Percentiles rank a stretch among this genome's conserved stretches.
Conservation (phyloP, 2,329 filamentous ascomycete genomes). For the Spiromastix sp. region DNA sequence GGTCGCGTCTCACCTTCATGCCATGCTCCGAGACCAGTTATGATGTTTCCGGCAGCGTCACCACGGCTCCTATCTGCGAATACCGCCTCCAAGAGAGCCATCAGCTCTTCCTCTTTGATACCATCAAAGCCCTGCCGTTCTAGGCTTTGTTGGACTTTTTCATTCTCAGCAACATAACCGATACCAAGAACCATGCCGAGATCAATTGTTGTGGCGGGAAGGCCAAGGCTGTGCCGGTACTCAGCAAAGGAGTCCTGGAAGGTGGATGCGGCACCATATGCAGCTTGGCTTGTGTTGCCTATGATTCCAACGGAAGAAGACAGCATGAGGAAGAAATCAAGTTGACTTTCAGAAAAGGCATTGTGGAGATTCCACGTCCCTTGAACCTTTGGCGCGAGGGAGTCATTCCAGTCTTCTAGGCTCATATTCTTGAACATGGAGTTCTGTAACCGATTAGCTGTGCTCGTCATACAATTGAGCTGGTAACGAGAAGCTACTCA, state of each 20-base stretch:
- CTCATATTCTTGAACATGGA: conserved; percentile 6
- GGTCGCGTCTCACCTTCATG: too few relatives aligned
- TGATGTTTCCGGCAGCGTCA: conserved; percentile 14
- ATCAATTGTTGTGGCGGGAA: conserved; percentile 1
- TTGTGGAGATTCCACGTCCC: conserved; percentile 6
- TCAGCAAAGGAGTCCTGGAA: conserved; percentile 22
- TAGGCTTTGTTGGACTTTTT: conserved; percentile 9
- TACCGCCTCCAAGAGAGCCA: conserved; percentile 14
- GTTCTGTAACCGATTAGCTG: conserved; percentile 1
- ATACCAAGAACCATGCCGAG: not conserved
- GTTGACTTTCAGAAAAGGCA: not conserved
- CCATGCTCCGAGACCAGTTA: conserved; percentile 13
- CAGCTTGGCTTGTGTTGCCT: conserved; percentile 29
- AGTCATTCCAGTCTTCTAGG: conserved; percentile 2
- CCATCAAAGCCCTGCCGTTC: conserved; percentile 14
- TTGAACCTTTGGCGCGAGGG: conserved; percentile 4
- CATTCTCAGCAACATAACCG: conserved; percentile 2
- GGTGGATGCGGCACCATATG: conserved; percentile 29
- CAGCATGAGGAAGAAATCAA: conserved; percentile 15
- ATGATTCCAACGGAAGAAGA: conserved; percentile 19
- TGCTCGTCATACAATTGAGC: conserved; percentile 1
- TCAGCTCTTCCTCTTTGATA: conserved; percentile 14
- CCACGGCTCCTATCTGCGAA: conserved; percentile 14
- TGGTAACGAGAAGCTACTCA: not conserved
- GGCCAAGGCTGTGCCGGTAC: not conserved